Evolutionary conservation across 441 rosid species (phyloP).

Genomic region (Capsella rubella): DNA sequence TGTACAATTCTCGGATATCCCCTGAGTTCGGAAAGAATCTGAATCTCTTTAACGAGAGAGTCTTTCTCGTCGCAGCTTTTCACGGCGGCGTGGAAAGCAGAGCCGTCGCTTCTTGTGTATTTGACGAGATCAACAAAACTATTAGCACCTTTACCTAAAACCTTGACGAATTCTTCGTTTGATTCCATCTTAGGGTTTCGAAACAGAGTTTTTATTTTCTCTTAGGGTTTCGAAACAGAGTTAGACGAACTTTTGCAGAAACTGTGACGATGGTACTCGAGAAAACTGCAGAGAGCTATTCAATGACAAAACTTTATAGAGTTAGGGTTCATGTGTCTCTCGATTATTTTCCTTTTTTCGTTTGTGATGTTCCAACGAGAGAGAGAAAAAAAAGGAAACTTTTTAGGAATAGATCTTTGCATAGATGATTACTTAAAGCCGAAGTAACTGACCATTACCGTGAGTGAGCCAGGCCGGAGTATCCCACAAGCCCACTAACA

Average conservation of each 20-base stretch:
- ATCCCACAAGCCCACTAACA: no score
- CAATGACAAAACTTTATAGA: no score
- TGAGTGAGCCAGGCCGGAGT: no score
- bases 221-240: no score
- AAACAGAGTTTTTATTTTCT: background rate
- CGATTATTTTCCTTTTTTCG: no score
- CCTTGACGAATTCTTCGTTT: background rate
- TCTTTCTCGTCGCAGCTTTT: background rate
- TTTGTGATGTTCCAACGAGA: no score
- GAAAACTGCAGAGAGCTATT: no score
- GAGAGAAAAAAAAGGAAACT: background rate
- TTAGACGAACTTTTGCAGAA: no score
- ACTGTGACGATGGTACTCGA: no score
- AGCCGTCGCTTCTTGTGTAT: background rate
- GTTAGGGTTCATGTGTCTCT: no score
- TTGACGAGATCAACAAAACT: constrained; percentile 1
- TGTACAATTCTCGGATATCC: constrained; percentile 16
- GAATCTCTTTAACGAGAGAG: background rate
- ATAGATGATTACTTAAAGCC: background rate
- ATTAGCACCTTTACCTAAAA: background rate
- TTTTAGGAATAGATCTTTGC: no score
- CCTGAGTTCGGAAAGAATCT: constrained; percentile 10
- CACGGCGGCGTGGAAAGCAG: background rate
- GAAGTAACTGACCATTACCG: no score
- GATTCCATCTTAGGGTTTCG: background rate